These are phyloP conservation scores for Pseudocercospora vitis DNA, from an alignment of 2,329 filamentous ascomycete species.

Conservation along the genomic window DNA sequence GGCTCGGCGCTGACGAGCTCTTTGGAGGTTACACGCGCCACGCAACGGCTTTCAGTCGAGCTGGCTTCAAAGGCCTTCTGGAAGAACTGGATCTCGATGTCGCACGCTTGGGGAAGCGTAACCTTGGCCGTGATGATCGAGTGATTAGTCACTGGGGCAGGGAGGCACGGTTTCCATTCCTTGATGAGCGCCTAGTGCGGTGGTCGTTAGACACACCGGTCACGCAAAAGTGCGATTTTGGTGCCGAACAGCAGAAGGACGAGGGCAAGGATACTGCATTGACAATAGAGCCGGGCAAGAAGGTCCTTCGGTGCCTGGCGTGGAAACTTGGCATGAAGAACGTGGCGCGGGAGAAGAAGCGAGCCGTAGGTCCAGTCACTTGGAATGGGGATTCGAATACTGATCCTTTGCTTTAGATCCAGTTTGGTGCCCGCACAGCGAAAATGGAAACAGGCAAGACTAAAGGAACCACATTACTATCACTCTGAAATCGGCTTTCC, in stretches of 20 bases:
- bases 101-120: conserved; percentile 82
- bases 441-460: conserved; percentile 52
- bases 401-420: conserved; percentile 37
- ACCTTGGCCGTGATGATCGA: conserved; percentile 89
- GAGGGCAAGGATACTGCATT: conserved; percentile 22
- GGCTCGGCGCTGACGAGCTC: conserved; percentile 91
- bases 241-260: conserved; percentile 29
- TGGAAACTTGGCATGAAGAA: conserved; percentile 68
- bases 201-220: conserved; percentile 75
- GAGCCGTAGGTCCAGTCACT: conserved; percentile 62
- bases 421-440: conserved; percentile 47
- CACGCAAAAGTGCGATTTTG: conserved; percentile 85
- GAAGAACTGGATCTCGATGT: conserved; percentile 86
- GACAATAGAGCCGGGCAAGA: conserved; percentile 73
- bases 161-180: conserved; percentile 85
- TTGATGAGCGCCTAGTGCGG: conserved; percentile 82
- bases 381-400: not conserved
- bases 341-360: conserved; percentile 85
- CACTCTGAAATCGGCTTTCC: not conserved
- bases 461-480: conserved; percentile 49
- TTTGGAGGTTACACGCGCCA: conserved; percentile 93
- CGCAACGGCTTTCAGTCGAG: conserved; percentile 68
- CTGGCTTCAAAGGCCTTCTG: conserved; percentile 69
- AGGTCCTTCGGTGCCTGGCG: conserved; percentile 74
- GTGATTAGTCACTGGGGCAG: conserved; percentile 86